Evolutionary conservation across 2,329 filamentous ascomycete species (phyloP).

Genomic region (Calonectria ilicicola): DNA sequence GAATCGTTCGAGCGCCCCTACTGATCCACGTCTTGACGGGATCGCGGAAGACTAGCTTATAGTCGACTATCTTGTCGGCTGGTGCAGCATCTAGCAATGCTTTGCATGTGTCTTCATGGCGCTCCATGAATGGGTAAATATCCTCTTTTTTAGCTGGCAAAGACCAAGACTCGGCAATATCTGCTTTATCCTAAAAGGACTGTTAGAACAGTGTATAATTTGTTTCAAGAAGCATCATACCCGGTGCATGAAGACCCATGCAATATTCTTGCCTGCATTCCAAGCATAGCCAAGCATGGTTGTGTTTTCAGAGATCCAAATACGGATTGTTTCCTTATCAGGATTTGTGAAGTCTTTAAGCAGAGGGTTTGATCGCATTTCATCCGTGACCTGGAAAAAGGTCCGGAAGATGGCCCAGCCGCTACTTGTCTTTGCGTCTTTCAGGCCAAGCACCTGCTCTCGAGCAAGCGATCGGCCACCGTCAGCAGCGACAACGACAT

Average conservation of each 20-base stretch:
- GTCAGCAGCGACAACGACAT: conserved; percentile 35
- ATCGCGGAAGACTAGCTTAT: conserved; percentile 5
- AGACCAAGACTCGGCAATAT: conserved; percentile 37
- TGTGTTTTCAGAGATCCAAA: conserved; percentile 13
- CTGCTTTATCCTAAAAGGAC: conserved; percentile 23
- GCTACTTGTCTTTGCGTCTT: conserved; percentile 31
- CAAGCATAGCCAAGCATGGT: conserved; percentile 15
- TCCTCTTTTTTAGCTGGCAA: conserved; percentile 35
- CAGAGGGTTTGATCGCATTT: neutral
- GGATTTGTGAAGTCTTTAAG: conserved; percentile 10
- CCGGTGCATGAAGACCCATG: conserved; percentile 19
- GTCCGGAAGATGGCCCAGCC: conserved; percentile 35
- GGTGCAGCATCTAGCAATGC: neutral
- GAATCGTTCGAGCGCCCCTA: neutral
- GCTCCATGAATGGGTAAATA: conserved; percentile 20
- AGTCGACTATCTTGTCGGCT: neutral
- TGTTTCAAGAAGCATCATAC: neutral
- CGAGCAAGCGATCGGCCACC: conserved; percentile 33
- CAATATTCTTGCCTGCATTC: conserved; percentile 11
- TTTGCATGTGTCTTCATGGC: conserved; percentile 1
- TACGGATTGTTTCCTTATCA: neutral
- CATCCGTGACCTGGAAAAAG: conserved; percentile 22
- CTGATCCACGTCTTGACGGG: neutral
- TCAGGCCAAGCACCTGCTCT: conserved; percentile 32
- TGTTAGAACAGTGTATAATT: neutral